Evolutionary conservation across 495 filamentous ascomycete genomes (phyloP).

Genomic region (Talaromyces trachyspermus): DNA sequence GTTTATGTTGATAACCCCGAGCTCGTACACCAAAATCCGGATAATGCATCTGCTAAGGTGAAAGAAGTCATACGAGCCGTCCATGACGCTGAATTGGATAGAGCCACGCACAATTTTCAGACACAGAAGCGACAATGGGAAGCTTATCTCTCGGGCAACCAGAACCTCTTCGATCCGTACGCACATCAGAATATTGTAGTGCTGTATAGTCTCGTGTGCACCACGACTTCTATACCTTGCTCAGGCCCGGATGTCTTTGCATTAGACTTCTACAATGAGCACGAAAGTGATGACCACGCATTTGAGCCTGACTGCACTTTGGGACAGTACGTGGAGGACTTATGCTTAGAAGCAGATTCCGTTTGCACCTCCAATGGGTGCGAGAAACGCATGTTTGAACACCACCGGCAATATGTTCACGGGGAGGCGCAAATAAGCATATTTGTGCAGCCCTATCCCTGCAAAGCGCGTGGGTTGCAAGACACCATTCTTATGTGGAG

Average conservation of each 20-base stretch:
- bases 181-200: constrained; percentile 93
- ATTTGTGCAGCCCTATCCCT: constrained; percentile 69
- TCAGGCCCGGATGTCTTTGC: constrained; percentile 80
- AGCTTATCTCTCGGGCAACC: constrained; percentile 73
- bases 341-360: constrained; percentile 67
- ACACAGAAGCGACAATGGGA: constrained; percentile 96
- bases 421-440: constrained; percentile 90
- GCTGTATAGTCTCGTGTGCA: constrained; percentile 90
- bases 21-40: constrained; percentile 79
- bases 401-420: constrained; percentile 96
- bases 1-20: constrained; percentile 89
- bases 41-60: constrained; percentile 71
- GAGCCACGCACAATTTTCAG: constrained; percentile 85
- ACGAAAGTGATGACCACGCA: constrained; percentile 51
- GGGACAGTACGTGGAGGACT: constrained; percentile 90
- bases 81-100: constrained; percentile 93
- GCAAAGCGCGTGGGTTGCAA: constrained; percentile 60
- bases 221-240: constrained; percentile 83
- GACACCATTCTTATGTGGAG: constrained; percentile 97
- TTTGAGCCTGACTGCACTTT: constrained; percentile 87
- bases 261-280: constrained; percentile 87
- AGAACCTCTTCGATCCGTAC: constrained; percentile 85
- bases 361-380: constrained; percentile 79
- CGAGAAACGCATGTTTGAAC: constrained; percentile 81
- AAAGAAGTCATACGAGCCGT: constrained; percentile 91